Conservation (phyloP, 2,329 filamentous ascomycete species). For the Colletotrichum eleusines region DNA sequence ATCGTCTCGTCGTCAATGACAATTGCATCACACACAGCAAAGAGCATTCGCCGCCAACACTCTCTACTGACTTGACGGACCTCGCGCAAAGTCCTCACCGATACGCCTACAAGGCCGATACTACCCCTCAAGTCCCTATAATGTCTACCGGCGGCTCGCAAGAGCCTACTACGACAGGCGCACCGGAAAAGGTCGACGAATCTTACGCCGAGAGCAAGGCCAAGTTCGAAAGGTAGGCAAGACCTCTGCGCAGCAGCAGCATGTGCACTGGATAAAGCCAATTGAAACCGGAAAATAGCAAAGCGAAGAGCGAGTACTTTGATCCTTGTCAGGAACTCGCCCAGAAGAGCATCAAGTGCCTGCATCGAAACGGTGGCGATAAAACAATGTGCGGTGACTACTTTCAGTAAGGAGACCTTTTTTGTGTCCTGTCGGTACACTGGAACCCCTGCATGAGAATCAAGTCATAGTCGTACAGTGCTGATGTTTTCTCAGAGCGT, state of each 20-base stretch:
- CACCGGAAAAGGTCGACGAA: conserved; percentile 25
- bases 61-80: not conserved
- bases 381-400: conserved; percentile 93
- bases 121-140: no score
- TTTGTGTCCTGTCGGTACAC: not conserved
- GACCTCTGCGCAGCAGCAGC: not conserved
- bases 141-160: conserved; percentile 2
- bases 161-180: conserved; percentile 10
- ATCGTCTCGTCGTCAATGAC: conserved; percentile 11
- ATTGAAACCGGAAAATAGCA: conserved; percentile 65
- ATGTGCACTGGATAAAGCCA: not conserved
- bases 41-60: not conserved
- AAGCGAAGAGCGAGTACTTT: conserved; percentile 88
- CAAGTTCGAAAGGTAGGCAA: conserved; percentile 73
- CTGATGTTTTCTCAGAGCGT: conserved; percentile 71
- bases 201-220: conserved; percentile 54
- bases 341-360: conserved; percentile 83
- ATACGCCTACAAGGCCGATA: no score
- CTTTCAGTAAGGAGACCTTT: conserved; percentile 80
- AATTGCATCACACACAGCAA: conserved; percentile 9
- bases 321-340: conserved; percentile 97
- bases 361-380: conserved; percentile 90
- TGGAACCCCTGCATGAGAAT: no score
- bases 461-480: no score
- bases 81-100: not conserved